phyloP scores from a whole-genome alignment of 78 protist genomes.

The Planoprotostelium fungivorum region DNA sequence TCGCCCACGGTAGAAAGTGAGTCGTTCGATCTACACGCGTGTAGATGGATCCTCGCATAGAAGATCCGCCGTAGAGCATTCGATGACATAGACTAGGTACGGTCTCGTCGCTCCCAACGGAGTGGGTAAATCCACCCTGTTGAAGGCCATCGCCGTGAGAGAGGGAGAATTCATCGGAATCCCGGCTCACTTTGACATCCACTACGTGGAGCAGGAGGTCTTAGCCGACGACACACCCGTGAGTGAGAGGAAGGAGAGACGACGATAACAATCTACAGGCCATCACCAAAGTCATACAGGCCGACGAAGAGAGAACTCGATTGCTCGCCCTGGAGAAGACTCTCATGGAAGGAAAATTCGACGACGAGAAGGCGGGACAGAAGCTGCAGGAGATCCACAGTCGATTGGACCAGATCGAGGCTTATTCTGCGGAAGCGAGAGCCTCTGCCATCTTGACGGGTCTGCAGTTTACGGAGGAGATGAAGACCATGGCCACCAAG shows the following conservation, averaged over 20 bases:
- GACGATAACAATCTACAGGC: not conserved
- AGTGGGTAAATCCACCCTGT: constrained; percentile 89
- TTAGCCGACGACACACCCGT: constrained; percentile 55
- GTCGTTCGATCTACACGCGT: not conserved
- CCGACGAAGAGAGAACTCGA: not conserved
- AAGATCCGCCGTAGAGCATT: not conserved
- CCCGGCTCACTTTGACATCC: constrained; percentile 70
- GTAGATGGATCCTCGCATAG: not conserved
- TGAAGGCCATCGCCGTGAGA: constrained; percentile 70
- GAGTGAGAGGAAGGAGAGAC: not conserved
- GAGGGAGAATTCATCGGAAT: constrained; percentile 37
- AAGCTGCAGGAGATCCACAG: not conserved
- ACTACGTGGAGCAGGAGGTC: constrained; percentile 88
- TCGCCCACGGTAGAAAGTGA: constrained; percentile 54
- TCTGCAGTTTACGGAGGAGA: constrained; percentile 77
- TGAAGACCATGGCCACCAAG: constrained; percentile 24
- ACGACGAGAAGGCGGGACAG: not conserved
- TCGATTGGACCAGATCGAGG: not conserved
- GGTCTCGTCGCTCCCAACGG: constrained; percentile 94
- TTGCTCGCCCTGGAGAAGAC: not conserved
- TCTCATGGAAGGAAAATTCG: not conserved
- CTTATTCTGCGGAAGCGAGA: constrained; percentile 11
- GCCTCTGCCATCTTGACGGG: constrained; percentile 67
- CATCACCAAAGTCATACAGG: not conserved
- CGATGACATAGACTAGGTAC: constrained; percentile 16